phyloP scores from a whole-genome alignment of 768 basidiomycete genomes.

The Sporobolomyces roseus region DNA sequence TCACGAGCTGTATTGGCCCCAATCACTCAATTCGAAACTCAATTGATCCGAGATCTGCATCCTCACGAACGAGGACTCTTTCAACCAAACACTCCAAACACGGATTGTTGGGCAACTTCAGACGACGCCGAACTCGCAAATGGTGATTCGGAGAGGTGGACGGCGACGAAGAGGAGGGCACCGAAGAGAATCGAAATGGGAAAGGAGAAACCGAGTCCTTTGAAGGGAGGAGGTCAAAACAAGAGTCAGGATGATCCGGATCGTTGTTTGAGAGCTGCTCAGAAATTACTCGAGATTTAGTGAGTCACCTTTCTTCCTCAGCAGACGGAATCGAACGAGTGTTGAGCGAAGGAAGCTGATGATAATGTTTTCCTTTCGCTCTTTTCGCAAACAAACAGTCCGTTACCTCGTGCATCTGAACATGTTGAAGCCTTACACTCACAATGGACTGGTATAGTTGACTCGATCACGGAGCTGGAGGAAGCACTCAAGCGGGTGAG shows the following conservation, averaged over 20 bases:
- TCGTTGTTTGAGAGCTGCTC: conserved; percentile 35
- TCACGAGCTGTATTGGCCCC: conserved; percentile 28
- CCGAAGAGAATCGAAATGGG: conserved; percentile 21
- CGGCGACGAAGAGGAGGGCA: conserved; percentile 24
- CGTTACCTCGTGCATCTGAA: conserved; percentile 37
- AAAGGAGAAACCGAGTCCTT: conserved; percentile 18
- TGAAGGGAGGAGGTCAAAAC: conserved; percentile 10
- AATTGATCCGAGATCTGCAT: conserved; percentile 36
- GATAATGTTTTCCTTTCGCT: no score
- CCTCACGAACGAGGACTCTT: conserved; percentile 40
- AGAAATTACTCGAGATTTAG: conserved; percentile 42
- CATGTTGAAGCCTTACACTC: conserved; percentile 39
- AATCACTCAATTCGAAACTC: conserved; percentile 31
- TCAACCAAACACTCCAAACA: background rate
- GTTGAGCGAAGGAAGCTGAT: no score
- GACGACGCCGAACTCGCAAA: background rate
- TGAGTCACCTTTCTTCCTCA: conserved; percentile 21
- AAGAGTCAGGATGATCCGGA: conserved; percentile 18
- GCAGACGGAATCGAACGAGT: no score
- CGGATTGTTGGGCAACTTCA: background rate
- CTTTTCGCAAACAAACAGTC: conserved; percentile 5
- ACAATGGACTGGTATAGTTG: conserved; percentile 39
- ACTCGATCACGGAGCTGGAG: conserved; percentile 36
- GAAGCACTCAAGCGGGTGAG: conserved; percentile 33
- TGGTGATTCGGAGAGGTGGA: conserved; percentile 13